Evolutionary conservation across 495 filamentous ascomycete genomes (phyloP), one percentile per base, ranked within the genome.

Genomic region (Penicillium cosmopolitanum): DNA sequence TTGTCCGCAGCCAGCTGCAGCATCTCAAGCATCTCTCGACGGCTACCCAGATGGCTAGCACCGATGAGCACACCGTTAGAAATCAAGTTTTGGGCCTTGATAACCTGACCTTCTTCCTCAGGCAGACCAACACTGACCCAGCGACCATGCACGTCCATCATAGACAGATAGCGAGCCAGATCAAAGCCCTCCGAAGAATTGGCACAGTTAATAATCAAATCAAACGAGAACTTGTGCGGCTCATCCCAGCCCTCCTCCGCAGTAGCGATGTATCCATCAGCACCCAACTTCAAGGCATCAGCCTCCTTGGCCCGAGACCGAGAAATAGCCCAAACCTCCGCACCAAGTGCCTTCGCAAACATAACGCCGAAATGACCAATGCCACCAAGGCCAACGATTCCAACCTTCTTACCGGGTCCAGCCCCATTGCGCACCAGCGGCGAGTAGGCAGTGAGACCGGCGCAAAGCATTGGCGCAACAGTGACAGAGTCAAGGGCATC

Each of bases 401-500:
- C 91, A 18, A 95, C 87, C 71, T 90, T 91, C 76, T 90, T 91
- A n/a, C 90, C 89, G 0, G 88, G 87, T 0, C 88, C 87, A 44
- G 78, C 78, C n/a, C 87, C 88, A 67, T 90, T 86, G 25, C 89
- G 85, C 40, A 89, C 86, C 2, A 97, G 79, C 0, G 92, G 92
- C 35, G 84, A 87, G 75, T 87, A 96, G 31, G 85, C 86, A 1
- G 93, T 96, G 33, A 96, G 73, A 46, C 93, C 92, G 35, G 91
- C 93, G 70, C 93, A 96, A 66, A 96, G 81, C 91, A 96, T 96
- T 2, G 91, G 93, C 13, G 92, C 93, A 1, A 88, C 91, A 33
- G 85, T 67, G 43, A 80, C 80, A 63, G 78, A 86, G 19, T 85
- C 73, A 44, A 96, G 83, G 5, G 78, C 81, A 16, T 90, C 87